A percentile compares a stretch with the other conserved stretches of the same genome.
These are phyloP conservation scores for Flaveria trinervia DNA, from an alignment of 129 eudicot species.

Conservation along the genomic window DNA sequence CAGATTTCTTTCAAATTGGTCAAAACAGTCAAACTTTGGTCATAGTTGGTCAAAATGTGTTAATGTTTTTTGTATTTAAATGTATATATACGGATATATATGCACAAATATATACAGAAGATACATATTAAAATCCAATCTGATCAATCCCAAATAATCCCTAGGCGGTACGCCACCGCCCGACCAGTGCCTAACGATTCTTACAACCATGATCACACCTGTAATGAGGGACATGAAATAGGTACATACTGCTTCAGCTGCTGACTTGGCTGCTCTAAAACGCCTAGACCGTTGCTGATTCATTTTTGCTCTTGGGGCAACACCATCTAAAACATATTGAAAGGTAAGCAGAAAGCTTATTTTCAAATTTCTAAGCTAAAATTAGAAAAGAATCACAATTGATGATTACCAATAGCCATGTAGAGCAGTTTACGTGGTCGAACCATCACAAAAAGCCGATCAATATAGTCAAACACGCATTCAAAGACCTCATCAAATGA, in stretches of 20 bases:
- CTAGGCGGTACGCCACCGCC: too few species aligned
- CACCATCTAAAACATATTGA: constrained; percentile 65
- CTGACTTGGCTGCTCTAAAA: constrained; percentile 94
- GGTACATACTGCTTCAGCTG: constrained; percentile 82
- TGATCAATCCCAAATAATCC: too few species aligned
- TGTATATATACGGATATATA: too few species aligned
- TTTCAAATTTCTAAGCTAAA: not conserved
- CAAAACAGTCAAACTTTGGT: too few species aligned
- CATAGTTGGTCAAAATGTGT: too few species aligned
- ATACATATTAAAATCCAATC: too few species aligned
- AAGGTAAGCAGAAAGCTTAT: constrained; percentile 20
- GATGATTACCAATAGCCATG: constrained; percentile 91
- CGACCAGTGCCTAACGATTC: too few species aligned
- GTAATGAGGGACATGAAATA: not conserved
- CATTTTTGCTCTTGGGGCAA: constrained; percentile 99
- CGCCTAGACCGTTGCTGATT: constrained; percentile 99
- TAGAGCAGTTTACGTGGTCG: constrained; percentile 90
- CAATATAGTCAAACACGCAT: constrained; percentile 91
- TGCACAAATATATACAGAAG: too few species aligned
- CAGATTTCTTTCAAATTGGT: too few species aligned
- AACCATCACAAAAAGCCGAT: constrained; percentile 89
- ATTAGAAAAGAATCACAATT: constrained; percentile 8
- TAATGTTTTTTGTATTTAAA: too few species aligned
- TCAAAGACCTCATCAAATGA: constrained; percentile 88
- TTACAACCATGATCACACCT: too few species aligned